phyloP scores from a whole-genome alignment of 306 rosid species.

The Fragaria nilgerrensis region DNA sequence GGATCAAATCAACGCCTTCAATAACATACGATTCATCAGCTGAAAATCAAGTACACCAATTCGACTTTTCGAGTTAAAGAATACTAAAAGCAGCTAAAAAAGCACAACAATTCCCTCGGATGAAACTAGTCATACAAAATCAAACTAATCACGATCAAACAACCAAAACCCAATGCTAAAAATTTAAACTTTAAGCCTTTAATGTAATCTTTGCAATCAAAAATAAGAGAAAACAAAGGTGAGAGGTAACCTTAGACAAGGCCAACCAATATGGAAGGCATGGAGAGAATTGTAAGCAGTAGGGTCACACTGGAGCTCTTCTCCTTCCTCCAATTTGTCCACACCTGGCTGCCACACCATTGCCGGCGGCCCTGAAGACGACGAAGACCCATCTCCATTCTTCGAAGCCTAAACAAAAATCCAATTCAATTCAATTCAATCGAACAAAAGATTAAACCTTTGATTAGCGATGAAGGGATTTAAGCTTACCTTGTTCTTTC shows the following conservation, averaged over 20 bases:
- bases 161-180: neutral
- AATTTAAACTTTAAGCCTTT: neutral
- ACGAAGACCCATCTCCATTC: constrained; percentile 63
- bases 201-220: neutral
- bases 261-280: constrained; percentile 87
- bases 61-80: neutral
- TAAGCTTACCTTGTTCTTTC: constrained; percentile 66
- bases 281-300: constrained; percentile 93
- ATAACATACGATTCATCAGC: neutral
- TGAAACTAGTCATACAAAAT: neutral
- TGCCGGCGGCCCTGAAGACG: constrained; percentile 60
- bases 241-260: constrained; percentile 68
- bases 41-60: neutral
- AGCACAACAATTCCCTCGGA: neutral
- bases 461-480: neutral
- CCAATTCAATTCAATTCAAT: neutral
- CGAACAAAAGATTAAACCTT: neutral
- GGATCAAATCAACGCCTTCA: neutral
- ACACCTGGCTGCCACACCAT: constrained; percentile 98
- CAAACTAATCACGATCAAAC: neutral
- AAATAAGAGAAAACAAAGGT: neutral
- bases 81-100: neutral
- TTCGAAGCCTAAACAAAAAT: constrained; percentile 37
- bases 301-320: constrained; percentile 94
- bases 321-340: constrained; percentile 90